A percentile compares a stretch with the other conserved stretches of the same genome.
Conservation (phyloP, 305 asterid genomes). For the Solanum chacoense region DNA sequence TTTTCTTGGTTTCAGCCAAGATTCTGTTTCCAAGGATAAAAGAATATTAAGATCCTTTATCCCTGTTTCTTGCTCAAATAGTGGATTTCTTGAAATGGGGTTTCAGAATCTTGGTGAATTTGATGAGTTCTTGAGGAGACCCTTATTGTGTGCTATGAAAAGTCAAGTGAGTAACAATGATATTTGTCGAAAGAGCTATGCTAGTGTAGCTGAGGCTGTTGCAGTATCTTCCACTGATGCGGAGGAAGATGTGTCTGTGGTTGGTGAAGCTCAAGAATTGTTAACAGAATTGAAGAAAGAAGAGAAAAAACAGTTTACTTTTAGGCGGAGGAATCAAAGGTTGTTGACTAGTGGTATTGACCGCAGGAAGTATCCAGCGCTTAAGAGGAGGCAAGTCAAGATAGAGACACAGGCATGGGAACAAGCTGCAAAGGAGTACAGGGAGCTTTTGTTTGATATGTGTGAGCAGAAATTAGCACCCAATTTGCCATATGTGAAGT, state of each 20-base stretch:
- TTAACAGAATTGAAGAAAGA: constrained; percentile 45
- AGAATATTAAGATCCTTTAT: constrained; percentile 18
- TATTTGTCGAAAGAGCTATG: constrained; percentile 38
- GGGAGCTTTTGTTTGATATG: constrained; percentile 81
- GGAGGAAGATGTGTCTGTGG: constrained; percentile 26
- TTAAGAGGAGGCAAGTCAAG: constrained; percentile 68
- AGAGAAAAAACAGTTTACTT: constrained; percentile 27
- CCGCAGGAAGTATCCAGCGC: constrained; percentile 30
- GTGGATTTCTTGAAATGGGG: constrained; percentile 20
- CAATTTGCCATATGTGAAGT: constrained; percentile 84
- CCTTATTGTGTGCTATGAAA: constrained; percentile 3
- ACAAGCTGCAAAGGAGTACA: constrained; percentile 71
- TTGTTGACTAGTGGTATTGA: constrained; percentile 32
- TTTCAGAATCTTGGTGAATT: constrained; percentile 13
- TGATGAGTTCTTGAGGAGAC: constrained; percentile 18
- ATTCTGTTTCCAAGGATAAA: constrained; percentile 14
- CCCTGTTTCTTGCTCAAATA: constrained; percentile 19
- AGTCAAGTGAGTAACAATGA: constrained; percentile 12
- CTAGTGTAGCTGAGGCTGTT: constrained; percentile 74
- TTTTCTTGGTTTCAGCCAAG: constrained; percentile 33
- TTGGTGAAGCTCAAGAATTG: constrained; percentile 39
- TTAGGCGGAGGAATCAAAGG: constrained; percentile 22
- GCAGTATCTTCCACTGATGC: constrained; percentile 36
- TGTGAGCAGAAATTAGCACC: constrained; percentile 91
- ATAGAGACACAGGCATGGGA: constrained; percentile 94